Evolutionary conservation across 129 eudicot species (phyloP).

Genomic region (Lactuca saligna): DNA sequence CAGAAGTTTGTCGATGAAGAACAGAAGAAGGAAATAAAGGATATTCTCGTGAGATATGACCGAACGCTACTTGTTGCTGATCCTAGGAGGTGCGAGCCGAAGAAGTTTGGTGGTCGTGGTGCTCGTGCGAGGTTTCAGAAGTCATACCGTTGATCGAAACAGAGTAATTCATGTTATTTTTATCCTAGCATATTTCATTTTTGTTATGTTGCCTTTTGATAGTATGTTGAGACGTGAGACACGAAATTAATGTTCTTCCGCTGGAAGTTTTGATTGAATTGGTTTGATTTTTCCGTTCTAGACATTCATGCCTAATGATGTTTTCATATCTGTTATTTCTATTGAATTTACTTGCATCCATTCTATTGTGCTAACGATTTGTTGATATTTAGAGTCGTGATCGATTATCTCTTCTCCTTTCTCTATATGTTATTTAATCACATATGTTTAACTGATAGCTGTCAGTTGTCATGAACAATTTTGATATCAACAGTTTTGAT

Average conservation of each 20-base stretch:
- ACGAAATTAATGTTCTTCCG: constrained; percentile 2
- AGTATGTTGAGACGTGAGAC: constrained; percentile 21
- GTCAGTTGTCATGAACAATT: background rate
- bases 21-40: constrained; percentile 58
- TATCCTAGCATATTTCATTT: background rate
- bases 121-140: constrained; percentile 62
- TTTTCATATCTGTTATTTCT: background rate
- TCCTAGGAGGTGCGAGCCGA: constrained; percentile 60
- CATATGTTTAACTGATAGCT: background rate
- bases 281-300: background rate
- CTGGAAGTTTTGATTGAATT: constrained; percentile 9
- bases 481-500: background rate
- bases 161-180: constrained; percentile 10
- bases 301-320: background rate
- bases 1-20: constrained; percentile 53
- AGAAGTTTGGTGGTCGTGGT: constrained; percentile 68
- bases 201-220: constrained; percentile 1
- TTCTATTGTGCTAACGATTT: background rate
- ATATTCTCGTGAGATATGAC: constrained; percentile 46
- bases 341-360: background rate
- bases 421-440: background rate
- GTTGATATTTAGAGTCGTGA: background rate
- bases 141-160: constrained; percentile 45
- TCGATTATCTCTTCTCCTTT: background rate
- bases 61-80: constrained; percentile 56